Percentiles rank a stretch among this genome's conserved stretches.
Conservation (phyloP, 768 basidiomycete species). For the Macrolepiota albuminosa region DNA sequence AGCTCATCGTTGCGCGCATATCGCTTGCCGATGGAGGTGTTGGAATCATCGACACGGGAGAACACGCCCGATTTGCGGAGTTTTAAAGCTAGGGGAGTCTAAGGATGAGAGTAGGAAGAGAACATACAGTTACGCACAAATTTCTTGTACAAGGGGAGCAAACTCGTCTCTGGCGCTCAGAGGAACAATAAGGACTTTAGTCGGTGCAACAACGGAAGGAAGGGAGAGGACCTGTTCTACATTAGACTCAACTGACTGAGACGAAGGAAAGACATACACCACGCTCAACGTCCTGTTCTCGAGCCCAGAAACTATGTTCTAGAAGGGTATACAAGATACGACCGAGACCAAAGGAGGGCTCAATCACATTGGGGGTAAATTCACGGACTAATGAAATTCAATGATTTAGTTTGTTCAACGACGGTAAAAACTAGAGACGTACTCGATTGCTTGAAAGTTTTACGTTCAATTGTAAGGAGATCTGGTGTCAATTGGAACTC, state of each 20-base stretch:
- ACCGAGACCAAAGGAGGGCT: slow-evolving; percentile 96
- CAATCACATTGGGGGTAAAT: slow-evolving; percentile 96
- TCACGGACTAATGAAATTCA: slow-evolving; percentile 68
- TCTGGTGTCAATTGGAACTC: slow-evolving; percentile 70
- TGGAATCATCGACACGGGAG: slow-evolving; percentile 93
- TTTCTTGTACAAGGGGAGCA: slow-evolving; percentile 76
- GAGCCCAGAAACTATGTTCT: slow-evolving; percentile 94
- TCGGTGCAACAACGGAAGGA: slow-evolving; percentile 86
- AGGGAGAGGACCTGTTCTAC: slow-evolving; percentile 75
- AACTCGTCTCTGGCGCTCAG: slow-evolving; percentile 84
- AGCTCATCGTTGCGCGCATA: slow-evolving; percentile 98
- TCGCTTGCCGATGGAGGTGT: slow-evolving; percentile 91
- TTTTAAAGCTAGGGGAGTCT: slow-evolving; percentile 60
- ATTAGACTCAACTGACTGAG: not conserved
- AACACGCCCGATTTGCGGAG: slow-evolving; percentile 87
- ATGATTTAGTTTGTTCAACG: not conserved
- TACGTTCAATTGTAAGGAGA: slow-evolving; percentile 71
- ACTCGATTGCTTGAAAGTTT: slow-evolving; percentile 87
- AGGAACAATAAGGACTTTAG: slow-evolving; percentile 95
- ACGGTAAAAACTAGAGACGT: slow-evolving; percentile 20
- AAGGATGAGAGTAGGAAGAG: slow-evolving; percentile 1
- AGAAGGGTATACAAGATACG: slow-evolving; percentile 92
- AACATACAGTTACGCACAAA: slow-evolving; percentile 61
- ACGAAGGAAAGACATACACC: slow-evolving; percentile 50
- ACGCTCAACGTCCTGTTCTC: slow-evolving; percentile 88